Evolutionary conservation across 2,329 filamentous ascomycete species (phyloP).

Genomic region (Paecilomyces sp.): DNA sequence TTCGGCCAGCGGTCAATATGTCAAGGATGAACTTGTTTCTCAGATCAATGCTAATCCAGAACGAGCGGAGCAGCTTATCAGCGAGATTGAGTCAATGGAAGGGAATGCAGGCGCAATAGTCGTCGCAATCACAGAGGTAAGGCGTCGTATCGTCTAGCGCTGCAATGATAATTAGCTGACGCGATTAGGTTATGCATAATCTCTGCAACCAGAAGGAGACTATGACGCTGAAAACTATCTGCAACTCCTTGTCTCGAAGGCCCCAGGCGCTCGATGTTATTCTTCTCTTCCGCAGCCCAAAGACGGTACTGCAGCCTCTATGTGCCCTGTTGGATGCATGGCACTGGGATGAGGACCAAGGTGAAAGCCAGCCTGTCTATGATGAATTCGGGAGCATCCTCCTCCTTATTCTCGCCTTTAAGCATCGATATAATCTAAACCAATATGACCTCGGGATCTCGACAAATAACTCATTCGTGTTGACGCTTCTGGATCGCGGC

Average conservation of each 20-base stretch:
- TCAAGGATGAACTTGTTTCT: conserved; percentile 69
- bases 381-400: conserved; percentile 59
- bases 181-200: conserved; percentile 42
- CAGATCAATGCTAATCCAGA: conserved; percentile 73
- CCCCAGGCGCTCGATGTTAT: conserved; percentile 53
- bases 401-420: conserved; percentile 50
- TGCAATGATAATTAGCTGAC: conserved; percentile 3
- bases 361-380: conserved; percentile 58
- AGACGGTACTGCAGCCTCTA: conserved; percentile 50
- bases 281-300: conserved; percentile 52
- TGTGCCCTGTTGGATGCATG: conserved; percentile 55
- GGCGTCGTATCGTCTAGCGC: conserved; percentile 11
- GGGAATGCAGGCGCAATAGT: conserved; percentile 85
- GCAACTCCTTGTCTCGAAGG: conserved; percentile 50
- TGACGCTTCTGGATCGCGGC: conserved; percentile 44
- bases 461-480: conserved; percentile 47
- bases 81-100: conserved; percentile 81
- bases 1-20: conserved; percentile 65
- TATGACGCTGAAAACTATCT: conserved; percentile 56
- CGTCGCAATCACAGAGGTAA: conserved; percentile 65
- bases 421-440: conserved; percentile 50
- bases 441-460: conserved; percentile 47
- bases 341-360: conserved; percentile 58
- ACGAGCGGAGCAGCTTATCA: conserved; percentile 66
- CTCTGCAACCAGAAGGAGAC: conserved; percentile 55